Conservation (phyloP, 306 rosid genomes). For the Ammopiptanthus mongolicus region DNA sequence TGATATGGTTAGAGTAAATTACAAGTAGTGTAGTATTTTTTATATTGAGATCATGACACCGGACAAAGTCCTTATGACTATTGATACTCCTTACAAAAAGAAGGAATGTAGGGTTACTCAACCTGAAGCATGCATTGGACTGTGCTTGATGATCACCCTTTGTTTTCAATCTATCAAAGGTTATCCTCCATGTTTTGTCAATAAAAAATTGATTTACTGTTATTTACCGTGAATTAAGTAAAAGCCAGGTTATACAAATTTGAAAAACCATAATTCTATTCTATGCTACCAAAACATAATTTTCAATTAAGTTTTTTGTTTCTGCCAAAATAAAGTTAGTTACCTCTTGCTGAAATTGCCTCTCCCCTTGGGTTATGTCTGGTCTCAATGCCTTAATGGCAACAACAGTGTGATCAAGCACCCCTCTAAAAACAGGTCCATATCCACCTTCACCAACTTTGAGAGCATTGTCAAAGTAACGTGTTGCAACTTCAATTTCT, state of each 20-base stretch:
- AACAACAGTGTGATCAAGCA: conserved; percentile 51
- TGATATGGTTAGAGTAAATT: neutral
- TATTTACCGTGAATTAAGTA: neutral
- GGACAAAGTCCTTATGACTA: neutral
- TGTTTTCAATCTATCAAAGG: too few relatives aligned
- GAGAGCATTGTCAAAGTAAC: conserved; percentile 40
- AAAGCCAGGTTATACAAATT: neutral
- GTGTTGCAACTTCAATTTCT: conserved; percentile 70
- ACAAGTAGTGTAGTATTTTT: neutral
- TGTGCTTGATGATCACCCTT: neutral
- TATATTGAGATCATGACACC: neutral
- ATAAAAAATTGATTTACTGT: neutral
- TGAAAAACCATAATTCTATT: neutral
- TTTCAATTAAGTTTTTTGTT: neutral
- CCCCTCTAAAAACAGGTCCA: conserved; percentile 71
- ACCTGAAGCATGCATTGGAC: neutral
- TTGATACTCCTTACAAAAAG: neutral
- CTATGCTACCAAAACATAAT: neutral
- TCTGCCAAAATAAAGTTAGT: neutral
- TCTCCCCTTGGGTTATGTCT: conserved; percentile 61
- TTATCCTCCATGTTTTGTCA: neutral
- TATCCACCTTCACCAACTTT: conserved; percentile 89
- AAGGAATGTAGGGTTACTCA: neutral
- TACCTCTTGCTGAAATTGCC: conserved; percentile 84
- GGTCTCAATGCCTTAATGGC: conserved; percentile 80